phyloP scores from a whole-genome alignment of 441 rosid species.

The Flueggea neowawraea region DNA sequence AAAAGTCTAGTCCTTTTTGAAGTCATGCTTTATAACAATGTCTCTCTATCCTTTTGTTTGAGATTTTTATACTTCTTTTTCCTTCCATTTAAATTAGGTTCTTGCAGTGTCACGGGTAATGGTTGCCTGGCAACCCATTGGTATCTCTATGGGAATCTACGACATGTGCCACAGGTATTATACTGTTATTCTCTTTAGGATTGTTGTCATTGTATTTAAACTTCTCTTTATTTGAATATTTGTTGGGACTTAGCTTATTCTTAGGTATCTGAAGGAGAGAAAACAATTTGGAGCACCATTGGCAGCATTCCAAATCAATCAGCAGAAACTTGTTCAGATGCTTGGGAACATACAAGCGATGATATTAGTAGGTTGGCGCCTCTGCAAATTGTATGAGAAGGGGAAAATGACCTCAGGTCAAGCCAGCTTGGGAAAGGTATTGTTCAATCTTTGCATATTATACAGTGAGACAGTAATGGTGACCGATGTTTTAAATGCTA shows the following conservation, averaged over 20 bases:
- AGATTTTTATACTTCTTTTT: background rate
- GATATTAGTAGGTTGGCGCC: slow-evolving; percentile 92
- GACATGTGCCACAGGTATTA: slow-evolving; percentile 95
- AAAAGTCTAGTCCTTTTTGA: too few species aligned
- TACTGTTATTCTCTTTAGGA: background rate
- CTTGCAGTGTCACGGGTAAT: slow-evolving; percentile 93
- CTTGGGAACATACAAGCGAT: slow-evolving; percentile 91
- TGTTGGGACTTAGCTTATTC: slow-evolving; percentile 12
- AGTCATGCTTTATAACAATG: too few species aligned
- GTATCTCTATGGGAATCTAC: slow-evolving; percentile 90
- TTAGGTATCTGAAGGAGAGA: slow-evolving; percentile 85
- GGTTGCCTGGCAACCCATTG: slow-evolving; percentile 97
- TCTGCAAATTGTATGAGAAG: slow-evolving; percentile 81
- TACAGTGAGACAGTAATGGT: background rate
- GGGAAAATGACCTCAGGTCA: slow-evolving; percentile 92
- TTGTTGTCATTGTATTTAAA: background rate
- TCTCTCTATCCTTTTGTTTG: background rate
- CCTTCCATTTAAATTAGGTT: slow-evolving; percentile 41
- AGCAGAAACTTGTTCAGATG: slow-evolving; percentile 88
- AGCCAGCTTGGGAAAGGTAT: slow-evolving; percentile 97
- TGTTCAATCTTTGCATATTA: background rate
- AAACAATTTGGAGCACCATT: slow-evolving; percentile 96
- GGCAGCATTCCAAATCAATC: slow-evolving; percentile 92
- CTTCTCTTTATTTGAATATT: background rate
- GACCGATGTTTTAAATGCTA: too few species aligned